Evolutionary conservation across 768 basidiomycete genomes (phyloP), one percentile per base, ranked within the genome.

Genomic region (Lactifluus echinatus): DNA sequence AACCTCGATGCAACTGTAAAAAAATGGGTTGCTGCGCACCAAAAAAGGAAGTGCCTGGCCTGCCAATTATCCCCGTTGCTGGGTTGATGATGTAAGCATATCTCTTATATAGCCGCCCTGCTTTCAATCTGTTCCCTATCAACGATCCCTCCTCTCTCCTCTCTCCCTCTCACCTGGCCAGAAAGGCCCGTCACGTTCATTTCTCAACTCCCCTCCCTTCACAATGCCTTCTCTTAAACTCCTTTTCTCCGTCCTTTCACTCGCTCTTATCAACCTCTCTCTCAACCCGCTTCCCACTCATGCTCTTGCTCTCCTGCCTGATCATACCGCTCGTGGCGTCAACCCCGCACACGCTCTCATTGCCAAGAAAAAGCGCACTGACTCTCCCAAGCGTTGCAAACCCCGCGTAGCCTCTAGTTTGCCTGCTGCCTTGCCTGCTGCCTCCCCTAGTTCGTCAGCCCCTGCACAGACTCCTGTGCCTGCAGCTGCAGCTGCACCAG

Each of bases 1-100:
- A 58, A 62, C 53, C n/a, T n/a, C 42, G 54, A 84, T 82, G 79
- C 83, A 80, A 72, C 77, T 82, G 79, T 77, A 81, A 84, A 86
- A 88, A 82, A n/a, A n/a, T n/a, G n/a, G n/a, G n/a, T 42, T 21
- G 10, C 11, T 8, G 34, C 8, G 11, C 75, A 77, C 78, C 79
- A 81, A 76, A 72, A 71, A 62, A 68, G 64, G 60, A 63, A 59
- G 52, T 15, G 51, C 57, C 53, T 54, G 61, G 51, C 57, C 53
- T 54, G 61, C 61, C 60, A 17, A 40, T 51, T 47, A 42, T 49
- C 53, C n/a, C 2, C n/a, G 57, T 58, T 58, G 57, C 51, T n/a
- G 31, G 11, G 31, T 1, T 2, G 8, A 19, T 58, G 53, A 48
- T 47, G 26, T 58, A 48, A 58, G 26, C 39, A 2, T 3, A 19